These are phyloP conservation scores for Lodderomyces metapsilosis DNA, from an alignment of 1,139 yeast genomes.

Conservation along the genomic window DNA sequence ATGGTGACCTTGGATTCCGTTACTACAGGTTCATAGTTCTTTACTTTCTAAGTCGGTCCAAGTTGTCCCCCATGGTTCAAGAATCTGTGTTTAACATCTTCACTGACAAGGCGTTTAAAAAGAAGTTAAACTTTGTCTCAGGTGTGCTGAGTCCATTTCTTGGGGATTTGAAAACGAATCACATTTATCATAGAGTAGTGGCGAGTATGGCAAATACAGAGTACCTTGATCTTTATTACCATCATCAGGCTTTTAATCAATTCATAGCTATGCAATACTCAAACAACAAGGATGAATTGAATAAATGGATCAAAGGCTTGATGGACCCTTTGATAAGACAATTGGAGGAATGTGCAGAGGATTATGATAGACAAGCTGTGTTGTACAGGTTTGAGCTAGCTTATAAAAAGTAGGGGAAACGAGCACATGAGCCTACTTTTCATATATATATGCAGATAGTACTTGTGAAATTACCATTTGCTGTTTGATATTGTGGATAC, in stretches of 20 bases:
- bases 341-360: slow-evolving; percentile 2
- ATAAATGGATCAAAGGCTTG: slow-evolving; percentile 18
- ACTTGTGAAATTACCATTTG: too few relatives aligned
- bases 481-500: too few relatives aligned
- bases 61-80: background rate
- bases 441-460: background rate
- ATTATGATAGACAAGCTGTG: slow-evolving; percentile 2
- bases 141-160: slow-evolving; percentile 8
- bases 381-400: background rate
- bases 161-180: slow-evolving; percentile 11
- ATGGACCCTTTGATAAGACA: background rate
- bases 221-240: slow-evolving; percentile 2
- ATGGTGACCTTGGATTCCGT: slow-evolving; percentile 9
- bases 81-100: slow-evolving; percentile 11
- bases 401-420: background rate
- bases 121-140: slow-evolving; percentile 13
- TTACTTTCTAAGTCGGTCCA: background rate
- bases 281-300: slow-evolving; percentile 12
- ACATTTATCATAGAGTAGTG: slow-evolving; percentile 11
- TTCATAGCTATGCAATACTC: slow-evolving; percentile 20
- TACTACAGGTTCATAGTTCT: slow-evolving; percentile 8
- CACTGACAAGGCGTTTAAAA: slow-evolving; percentile 20
- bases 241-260: slow-evolving; percentile 20
- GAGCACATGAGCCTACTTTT: background rate
- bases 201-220: background rate